phyloP scores from a whole-genome alignment of 768 basidiomycete genomes.

The Tricholoma hemisulphureum region DNA sequence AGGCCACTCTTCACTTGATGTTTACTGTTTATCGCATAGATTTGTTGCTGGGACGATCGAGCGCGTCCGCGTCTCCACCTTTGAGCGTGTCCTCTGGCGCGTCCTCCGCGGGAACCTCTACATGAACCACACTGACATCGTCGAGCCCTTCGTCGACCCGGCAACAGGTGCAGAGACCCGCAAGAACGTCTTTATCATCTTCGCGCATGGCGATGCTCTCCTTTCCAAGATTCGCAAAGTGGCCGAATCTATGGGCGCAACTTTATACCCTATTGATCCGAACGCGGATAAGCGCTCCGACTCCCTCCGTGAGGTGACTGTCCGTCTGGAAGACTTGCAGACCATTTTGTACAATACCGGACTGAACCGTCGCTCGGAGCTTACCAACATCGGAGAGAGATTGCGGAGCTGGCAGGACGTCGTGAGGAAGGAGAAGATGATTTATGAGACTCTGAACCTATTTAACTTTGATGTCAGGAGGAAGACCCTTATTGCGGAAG shows the following conservation, averaged over 20 bases:
- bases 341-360: conserved; percentile 89
- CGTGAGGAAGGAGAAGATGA: conserved; percentile 91
- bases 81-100: conserved; percentile 97
- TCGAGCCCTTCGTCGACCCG: conserved; percentile 89
- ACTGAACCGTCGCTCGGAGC: conserved; percentile 74
- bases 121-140: conserved; percentile 98
- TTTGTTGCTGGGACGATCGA: conserved; percentile 98
- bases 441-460: conserved; percentile 93
- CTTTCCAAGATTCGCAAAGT: conserved; percentile 97
- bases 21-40: conserved; percentile 34
- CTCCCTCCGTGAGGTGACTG: conserved; percentile 83
- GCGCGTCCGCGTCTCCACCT: conserved; percentile 84
- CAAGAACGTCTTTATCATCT: conserved; percentile 99
- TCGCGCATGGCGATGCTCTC: conserved; percentile 91
- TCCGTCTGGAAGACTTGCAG: conserved; percentile 88
- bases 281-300: conserved; percentile 91
- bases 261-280: conserved; percentile 92
- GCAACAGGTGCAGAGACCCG: conserved; percentile 77
- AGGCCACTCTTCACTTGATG: neutral
- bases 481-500: conserved; percentile 95
- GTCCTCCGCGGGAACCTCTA: conserved; percentile 96
- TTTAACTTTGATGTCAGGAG: conserved; percentile 93
- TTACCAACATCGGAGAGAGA: conserved; percentile 80
- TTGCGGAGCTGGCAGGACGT: conserved; percentile 92
- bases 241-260: conserved; percentile 98